Evolutionary conservation across 768 basidiomycete species (phyloP).

Genomic region (Coprinopsis sp.): DNA sequence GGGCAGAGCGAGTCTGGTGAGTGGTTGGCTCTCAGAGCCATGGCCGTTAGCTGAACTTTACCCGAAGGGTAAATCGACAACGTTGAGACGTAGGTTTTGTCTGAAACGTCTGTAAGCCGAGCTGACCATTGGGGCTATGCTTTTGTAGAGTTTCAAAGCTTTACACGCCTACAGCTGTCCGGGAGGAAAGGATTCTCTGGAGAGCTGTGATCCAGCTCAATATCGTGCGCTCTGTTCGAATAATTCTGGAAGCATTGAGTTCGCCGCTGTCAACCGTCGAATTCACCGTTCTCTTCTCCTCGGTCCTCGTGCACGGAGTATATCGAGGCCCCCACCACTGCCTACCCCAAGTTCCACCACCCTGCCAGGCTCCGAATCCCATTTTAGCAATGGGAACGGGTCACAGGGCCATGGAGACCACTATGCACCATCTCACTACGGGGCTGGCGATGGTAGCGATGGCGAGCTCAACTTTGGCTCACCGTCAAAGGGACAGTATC

Average conservation of each 20-base stretch:
- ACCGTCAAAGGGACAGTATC: conserved; percentile 7
- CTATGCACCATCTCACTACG: conserved; percentile 1
- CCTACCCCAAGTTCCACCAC: conserved; percentile 15
- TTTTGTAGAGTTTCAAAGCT: conserved; percentile 65
- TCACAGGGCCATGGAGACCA: conserved; percentile 4
- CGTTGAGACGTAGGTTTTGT: conserved; percentile 63
- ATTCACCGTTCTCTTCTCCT: conserved; percentile 35
- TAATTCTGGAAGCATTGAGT: conserved; percentile 57
- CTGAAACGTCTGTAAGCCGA: not conserved
- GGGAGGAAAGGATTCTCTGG: conserved; percentile 76
- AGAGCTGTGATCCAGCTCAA: conserved; percentile 80
- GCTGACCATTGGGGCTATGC: not conserved
- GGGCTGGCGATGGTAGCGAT: conserved; percentile 7
- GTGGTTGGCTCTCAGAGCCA: conserved; percentile 17
- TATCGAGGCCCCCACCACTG: conserved; percentile 25
- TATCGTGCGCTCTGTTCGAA: conserved; percentile 70
- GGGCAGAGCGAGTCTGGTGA: conserved; percentile 82
- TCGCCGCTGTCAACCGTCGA: conserved; percentile 28
- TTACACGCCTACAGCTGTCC: conserved; percentile 71
- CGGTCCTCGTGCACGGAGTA: conserved; percentile 29
- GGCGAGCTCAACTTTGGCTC: conserved; percentile 22
- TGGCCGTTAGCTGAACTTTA: conserved; percentile 8
- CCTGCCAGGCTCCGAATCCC: conserved; percentile 9
- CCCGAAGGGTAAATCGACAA: conserved; percentile 73
- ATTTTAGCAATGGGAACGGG: conserved; percentile 14